Conservation (phyloP, 2,329 filamentous ascomycete genomes). For the Bipolaris bicolor region DNA sequence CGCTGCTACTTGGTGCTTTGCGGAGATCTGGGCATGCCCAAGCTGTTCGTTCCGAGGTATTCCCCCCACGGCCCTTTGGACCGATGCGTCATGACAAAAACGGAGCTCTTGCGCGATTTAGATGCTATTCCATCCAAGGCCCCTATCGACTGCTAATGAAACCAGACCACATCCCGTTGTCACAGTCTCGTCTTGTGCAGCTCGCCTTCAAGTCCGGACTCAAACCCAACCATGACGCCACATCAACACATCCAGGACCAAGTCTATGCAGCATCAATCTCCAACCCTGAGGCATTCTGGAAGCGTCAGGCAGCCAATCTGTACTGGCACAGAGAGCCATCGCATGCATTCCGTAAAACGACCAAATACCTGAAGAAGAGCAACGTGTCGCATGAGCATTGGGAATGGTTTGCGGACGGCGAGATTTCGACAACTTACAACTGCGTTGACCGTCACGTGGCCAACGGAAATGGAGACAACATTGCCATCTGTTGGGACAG, state of each 20-base stretch:
- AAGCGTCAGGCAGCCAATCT: conserved; percentile 73
- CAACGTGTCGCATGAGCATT: conserved; percentile 72
- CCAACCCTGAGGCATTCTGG: conserved; percentile 78
- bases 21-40: conserved; percentile 10
- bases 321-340: conserved; percentile 80
- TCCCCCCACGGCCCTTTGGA: conserved; percentile 9
- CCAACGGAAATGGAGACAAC: conserved; percentile 70
- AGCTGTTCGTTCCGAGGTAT: conserved; percentile 14
- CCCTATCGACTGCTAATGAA: neutral
- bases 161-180: neutral
- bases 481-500: conserved; percentile 87
- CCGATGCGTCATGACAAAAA: conserved; percentile 8
- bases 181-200: neutral
- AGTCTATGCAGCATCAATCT: conserved; percentile 65
- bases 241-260: conserved; percentile 53
- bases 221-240: conserved; percentile 4
- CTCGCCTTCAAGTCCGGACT: neutral
- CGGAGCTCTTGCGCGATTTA: neutral
- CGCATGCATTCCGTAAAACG: conserved; percentile 63
- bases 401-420: conserved; percentile 90
- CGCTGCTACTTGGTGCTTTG: conserved; percentile 9
- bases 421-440: conserved; percentile 93
- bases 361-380: conserved; percentile 67
- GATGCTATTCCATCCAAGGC: neutral
- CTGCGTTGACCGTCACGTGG: conserved; percentile 87